Percentiles rank a stretch among this genome's conserved stretches.
phyloP scores from a whole-genome alignment of 169 alveolate species.

The Babesia ovis region DNA sequence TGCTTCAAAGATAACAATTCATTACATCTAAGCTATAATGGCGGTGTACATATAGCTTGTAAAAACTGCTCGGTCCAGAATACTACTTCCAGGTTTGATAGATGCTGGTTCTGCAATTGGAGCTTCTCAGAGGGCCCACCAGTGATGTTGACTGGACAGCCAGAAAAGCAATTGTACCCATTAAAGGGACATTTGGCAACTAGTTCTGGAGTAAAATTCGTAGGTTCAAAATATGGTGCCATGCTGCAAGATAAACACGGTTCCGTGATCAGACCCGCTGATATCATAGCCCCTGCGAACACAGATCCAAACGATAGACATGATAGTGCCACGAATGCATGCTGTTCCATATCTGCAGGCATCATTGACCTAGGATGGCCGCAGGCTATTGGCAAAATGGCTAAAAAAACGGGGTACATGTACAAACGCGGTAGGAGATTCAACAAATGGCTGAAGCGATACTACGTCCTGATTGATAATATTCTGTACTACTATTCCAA shows the following conservation, averaged over 20 bases:
- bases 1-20: slow-evolving; percentile 73
- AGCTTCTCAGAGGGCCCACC: slow-evolving; percentile 23
- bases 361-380: slow-evolving; percentile 5
- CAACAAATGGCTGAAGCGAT: slow-evolving; percentile 81
- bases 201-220: neutral
- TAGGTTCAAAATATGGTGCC: neutral
- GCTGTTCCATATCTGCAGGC: neutral
- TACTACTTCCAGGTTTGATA: slow-evolving; percentile 35
- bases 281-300: neutral
- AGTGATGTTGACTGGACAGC: neutral
- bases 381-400: slow-evolving; percentile 25
- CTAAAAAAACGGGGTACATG: slow-evolving; percentile 80
- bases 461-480: slow-evolving; percentile 80
- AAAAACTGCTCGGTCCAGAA: slow-evolving; percentile 61
- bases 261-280: neutral
- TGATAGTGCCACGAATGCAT: neutral
- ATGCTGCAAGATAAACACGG: neutral
- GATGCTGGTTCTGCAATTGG: slow-evolving; percentile 65
- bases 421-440: slow-evolving; percentile 81
- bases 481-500: slow-evolving; percentile 80
- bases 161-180: neutral
- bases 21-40: slow-evolving; percentile 68
- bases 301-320: neutral
- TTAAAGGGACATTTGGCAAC: neutral
- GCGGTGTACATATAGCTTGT: slow-evolving; percentile 72